Conservation (phyloP, 768 basidiomycete species). For the Leucosporidium yakuticum region DNA sequence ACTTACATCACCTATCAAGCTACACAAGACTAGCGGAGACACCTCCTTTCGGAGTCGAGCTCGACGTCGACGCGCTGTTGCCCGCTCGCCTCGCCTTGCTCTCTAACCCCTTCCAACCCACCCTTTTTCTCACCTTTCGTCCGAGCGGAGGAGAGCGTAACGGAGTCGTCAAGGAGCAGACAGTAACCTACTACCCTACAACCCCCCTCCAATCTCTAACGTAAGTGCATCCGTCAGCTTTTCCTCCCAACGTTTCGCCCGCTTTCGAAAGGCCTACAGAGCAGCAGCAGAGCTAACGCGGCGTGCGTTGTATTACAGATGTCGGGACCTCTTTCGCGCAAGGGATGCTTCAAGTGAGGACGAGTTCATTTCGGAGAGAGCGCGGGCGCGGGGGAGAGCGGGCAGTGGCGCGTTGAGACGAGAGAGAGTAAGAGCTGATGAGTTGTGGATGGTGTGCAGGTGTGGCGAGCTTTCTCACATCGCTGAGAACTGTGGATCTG, state of each 20-base stretch:
- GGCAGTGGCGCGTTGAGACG: not conserved
- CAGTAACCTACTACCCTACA: not conserved
- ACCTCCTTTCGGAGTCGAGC: too few relatives aligned
- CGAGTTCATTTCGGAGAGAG: not conserved
- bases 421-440: not conserved
- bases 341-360: slow-evolving; percentile 2
- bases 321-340: slow-evolving; percentile 2
- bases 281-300: too few relatives aligned
- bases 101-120: too few relatives aligned
- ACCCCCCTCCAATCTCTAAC: not conserved
- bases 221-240: not conserved
- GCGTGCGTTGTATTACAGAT: not conserved
- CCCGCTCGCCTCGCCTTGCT: too few relatives aligned
- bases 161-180: not conserved
- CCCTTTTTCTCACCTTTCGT: too few relatives aligned
- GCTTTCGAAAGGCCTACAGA: not conserved
- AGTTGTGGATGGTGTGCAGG: not conserved
- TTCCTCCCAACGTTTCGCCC: not conserved
- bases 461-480: slow-evolving; percentile 1
- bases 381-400: not conserved
- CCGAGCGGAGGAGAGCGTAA: too few relatives aligned
- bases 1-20: too few relatives aligned
- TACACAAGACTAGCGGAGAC: too few relatives aligned
- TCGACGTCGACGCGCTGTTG: too few relatives aligned
- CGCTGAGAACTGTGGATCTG: not conserved